phyloP scores from a whole-genome alignment of 768 basidiomycete genomes.

The Cystofilobasidium macerans region DNA sequence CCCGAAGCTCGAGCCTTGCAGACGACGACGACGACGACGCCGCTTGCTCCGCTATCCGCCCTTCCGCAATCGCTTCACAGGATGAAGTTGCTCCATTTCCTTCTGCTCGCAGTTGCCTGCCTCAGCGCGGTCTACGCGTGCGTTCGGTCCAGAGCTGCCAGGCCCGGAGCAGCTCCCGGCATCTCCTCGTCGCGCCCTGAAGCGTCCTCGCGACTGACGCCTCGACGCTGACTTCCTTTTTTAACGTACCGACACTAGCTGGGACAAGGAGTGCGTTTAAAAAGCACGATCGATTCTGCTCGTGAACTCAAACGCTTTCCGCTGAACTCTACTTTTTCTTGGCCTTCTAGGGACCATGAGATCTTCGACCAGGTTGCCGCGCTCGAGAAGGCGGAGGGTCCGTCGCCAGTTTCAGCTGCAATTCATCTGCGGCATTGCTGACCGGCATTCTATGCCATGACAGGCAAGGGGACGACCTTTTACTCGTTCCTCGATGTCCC shows the following conservation, averaged over 20 bases:
- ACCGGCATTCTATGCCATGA: not conserved
- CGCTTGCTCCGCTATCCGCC: no score
- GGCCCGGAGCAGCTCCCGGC: no score
- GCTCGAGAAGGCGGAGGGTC: conserved; percentile 68
- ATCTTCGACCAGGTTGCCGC: conserved; percentile 86
- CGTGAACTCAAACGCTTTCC: conserved; percentile 27
- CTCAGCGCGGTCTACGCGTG: not conserved
- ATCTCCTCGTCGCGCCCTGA: not conserved
- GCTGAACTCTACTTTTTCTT: not conserved
- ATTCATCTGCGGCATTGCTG: not conserved
- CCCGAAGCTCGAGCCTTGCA: no score
- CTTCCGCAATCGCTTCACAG: no score
- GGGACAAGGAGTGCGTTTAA: conserved; percentile 23
- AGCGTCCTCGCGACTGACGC: not conserved
- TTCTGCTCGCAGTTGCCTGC: not conserved
- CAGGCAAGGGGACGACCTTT: conserved; percentile 82
- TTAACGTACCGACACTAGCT: not conserved
- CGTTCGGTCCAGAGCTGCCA: not conserved
- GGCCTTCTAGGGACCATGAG: conserved; percentile 56
- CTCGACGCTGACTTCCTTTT: not conserved
- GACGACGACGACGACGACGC: no score
- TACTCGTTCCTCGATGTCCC: conserved; percentile 86
- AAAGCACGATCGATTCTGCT: not conserved
- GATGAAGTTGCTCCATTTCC: not conserved
- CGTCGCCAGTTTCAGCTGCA: conserved; percentile 29